A percentile compares a stretch with the other conserved stretches of the same genome.
phyloP scores from a whole-genome alignment of 495 filamentous ascomycete genomes.

The Podospora appendiculata region DNA sequence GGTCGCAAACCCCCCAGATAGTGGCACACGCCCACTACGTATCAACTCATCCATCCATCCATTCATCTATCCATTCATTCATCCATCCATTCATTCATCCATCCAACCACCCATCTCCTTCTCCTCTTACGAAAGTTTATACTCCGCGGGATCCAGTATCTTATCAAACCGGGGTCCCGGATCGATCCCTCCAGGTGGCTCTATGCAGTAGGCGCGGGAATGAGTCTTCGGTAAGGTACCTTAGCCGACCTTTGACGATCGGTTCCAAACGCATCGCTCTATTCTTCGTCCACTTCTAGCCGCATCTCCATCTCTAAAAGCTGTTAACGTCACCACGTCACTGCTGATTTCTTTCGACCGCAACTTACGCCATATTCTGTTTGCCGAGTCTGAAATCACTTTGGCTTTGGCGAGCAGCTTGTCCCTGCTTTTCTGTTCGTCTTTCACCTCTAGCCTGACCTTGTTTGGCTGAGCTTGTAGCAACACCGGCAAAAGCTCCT shows the following conservation, averaged over 20 bases:
- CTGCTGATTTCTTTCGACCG: neutral
- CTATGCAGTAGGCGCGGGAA: too few species aligned
- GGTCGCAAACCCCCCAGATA: too few species aligned
- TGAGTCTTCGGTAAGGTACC: too few species aligned
- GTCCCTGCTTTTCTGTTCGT: constrained; percentile 54
- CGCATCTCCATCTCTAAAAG: constrained; percentile 38
- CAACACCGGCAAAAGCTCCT: constrained; percentile 61
- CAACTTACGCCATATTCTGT: constrained; percentile 60
- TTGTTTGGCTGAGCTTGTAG: constrained; percentile 65
- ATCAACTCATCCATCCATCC: neutral
- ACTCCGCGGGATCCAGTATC: too few species aligned
- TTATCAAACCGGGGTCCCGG: too few species aligned
- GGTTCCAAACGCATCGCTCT: neutral
- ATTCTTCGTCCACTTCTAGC: constrained; percentile 35
- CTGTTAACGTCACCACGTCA: neutral
- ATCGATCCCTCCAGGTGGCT: too few species aligned
- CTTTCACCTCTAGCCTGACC: constrained; percentile 46
- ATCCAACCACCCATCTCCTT: too few species aligned
- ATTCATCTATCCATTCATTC: too few species aligned
- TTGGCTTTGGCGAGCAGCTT: constrained; percentile 62
- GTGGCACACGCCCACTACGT: too few species aligned
- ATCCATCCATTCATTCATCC: neutral
- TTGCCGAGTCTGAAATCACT: constrained; percentile 62
- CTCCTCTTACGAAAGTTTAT: too few species aligned
- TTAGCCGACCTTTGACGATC: too few species aligned